Base-by-base conservation (phyloP, 805 yeast genomes). In the Zygotorulaspora chibaensis region DNA sequence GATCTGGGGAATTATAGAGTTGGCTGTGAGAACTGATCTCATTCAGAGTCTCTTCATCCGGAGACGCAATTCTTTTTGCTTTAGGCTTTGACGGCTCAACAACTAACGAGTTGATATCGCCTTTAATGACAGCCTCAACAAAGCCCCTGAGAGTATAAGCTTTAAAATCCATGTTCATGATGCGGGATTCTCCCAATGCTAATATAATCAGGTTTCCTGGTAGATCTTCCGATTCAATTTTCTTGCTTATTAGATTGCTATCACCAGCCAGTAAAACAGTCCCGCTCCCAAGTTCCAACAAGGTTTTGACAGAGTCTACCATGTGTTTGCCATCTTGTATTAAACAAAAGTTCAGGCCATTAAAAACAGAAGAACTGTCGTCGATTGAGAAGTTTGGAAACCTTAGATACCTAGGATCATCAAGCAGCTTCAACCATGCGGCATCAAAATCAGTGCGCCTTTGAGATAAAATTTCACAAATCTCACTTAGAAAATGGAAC, bases 121-220 rank as follows among this genome's bases (percentile, higher is more conserved):
- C 43, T 1, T 53, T 40, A 9, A 53, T 40, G 1, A 63, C 58
- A 5, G 65, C 56, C 15, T 53, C 50, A 25, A 61, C 53, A 29
- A 68, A 46, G 39, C 64, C 66, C n/a, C 60, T 58, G 5, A 58
- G 49, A 2, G 60, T 56, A 10, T 57, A 45, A 2, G 58, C 38
- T 36, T 52, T 52, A 3, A 52, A 29, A 2, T 59, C 61, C 8
- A 59, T 42, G 2, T 43, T 29, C 28, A 50, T 55, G 5, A 51
- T 54, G 16, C 52, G 52, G 46, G 56, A 39, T 1, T 35, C 27
- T 30, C 42, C 35, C 12, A 55, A 35, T 23, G 39, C 18, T 13
- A 45, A 16, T 16, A 37, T 34, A 18, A 45, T 41, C 8, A 36
- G 2, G 16, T 36, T 23, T 8, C 23, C 23, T 2, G 27, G 11